Evolutionary conservation across 1,284 basidiomycete genomes (phyloP).

Genomic region (Moesziomyces aphidis): DNA sequence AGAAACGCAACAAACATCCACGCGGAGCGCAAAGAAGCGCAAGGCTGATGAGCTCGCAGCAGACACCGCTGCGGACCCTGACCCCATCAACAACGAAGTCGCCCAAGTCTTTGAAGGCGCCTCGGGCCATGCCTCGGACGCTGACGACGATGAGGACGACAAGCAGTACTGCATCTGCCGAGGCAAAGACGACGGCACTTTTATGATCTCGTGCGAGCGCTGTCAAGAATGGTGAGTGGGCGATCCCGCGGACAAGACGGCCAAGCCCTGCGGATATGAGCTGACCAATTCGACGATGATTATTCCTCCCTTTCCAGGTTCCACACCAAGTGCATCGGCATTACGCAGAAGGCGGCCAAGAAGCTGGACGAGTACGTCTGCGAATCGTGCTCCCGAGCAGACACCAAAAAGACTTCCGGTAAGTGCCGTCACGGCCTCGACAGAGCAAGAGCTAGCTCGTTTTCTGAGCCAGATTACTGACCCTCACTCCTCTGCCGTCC

Average conservation of each 20-base stretch:
- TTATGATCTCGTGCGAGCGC: conserved; percentile 63
- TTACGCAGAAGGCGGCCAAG: conserved; percentile 57
- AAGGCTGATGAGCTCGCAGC: conserved; percentile 24
- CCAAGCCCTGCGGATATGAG: neutral
- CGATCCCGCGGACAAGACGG: neutral
- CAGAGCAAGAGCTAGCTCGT: too few species aligned
- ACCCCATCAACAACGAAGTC: conserved; percentile 20
- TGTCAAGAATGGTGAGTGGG: conserved; percentile 64
- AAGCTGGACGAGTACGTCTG: conserved; percentile 61
- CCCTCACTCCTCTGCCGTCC: too few species aligned
- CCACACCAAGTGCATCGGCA: conserved; percentile 62
- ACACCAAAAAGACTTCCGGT: conserved; percentile 22
- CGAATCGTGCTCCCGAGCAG: conserved; percentile 34
- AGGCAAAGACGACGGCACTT: conserved; percentile 60
- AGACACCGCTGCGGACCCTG: conserved; percentile 6
- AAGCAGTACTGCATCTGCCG: conserved; percentile 62
- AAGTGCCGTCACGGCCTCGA: conserved; percentile 21
- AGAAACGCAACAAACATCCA: conserved; percentile 1
- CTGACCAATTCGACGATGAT: conserved; percentile 4
- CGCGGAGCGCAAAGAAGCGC: conserved; percentile 22
- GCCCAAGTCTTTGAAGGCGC: conserved; percentile 26
- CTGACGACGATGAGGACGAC: conserved; percentile 35
- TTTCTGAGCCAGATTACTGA: neutral
- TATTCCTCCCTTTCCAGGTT: conserved; percentile 39
- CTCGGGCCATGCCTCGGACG: conserved; percentile 8